Conservation (phyloP, 2,329 filamentous ascomycete species). For the Leptosphaerulina australis region DNA sequence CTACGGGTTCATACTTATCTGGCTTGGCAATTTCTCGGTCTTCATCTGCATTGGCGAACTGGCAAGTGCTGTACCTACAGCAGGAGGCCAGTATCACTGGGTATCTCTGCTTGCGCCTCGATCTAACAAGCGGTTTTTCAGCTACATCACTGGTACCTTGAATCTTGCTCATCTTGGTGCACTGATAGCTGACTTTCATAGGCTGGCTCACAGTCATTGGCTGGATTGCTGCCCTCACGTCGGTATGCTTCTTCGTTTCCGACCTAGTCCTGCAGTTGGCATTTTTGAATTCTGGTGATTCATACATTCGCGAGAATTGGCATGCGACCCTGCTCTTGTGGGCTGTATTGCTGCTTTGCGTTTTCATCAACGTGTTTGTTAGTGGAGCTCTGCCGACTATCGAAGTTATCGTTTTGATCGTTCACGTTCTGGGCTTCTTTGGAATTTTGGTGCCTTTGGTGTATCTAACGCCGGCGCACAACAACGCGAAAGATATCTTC, state of each 20-base stretch:
- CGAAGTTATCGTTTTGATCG: constrained; percentile 56
- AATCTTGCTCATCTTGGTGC: neutral
- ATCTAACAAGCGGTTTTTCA: constrained; percentile 51
- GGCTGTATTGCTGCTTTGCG: constrained; percentile 50
- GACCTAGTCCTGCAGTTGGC: constrained; percentile 44
- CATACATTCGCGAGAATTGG: constrained; percentile 52
- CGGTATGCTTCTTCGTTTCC: constrained; percentile 45
- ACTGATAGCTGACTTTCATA: constrained; percentile 20
- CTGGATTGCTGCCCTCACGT: constrained; percentile 51
- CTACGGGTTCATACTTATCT: constrained; percentile 47
- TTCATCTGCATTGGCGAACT: constrained; percentile 47
- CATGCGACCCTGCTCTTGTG: constrained; percentile 59
- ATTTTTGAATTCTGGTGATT: constrained; percentile 47
- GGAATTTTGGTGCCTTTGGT: constrained; percentile 55
- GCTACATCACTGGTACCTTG: constrained; percentile 50
- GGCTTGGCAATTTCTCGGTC: constrained; percentile 47
- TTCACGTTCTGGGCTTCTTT: constrained; percentile 61
- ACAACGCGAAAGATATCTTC: constrained; percentile 51
- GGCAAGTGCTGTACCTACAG: constrained; percentile 47
- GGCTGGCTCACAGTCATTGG: constrained; percentile 55
- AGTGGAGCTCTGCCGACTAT: constrained; percentile 56
- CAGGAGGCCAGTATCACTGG: constrained; percentile 51
- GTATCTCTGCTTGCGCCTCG: constrained; percentile 53
- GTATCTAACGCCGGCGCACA: constrained; percentile 47
- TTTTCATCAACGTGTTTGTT: constrained; percentile 56